Evolutionary conservation across 2,329 filamentous ascomycete species (phyloP).

Genomic region (Ophiostoma pallidulum): DNA sequence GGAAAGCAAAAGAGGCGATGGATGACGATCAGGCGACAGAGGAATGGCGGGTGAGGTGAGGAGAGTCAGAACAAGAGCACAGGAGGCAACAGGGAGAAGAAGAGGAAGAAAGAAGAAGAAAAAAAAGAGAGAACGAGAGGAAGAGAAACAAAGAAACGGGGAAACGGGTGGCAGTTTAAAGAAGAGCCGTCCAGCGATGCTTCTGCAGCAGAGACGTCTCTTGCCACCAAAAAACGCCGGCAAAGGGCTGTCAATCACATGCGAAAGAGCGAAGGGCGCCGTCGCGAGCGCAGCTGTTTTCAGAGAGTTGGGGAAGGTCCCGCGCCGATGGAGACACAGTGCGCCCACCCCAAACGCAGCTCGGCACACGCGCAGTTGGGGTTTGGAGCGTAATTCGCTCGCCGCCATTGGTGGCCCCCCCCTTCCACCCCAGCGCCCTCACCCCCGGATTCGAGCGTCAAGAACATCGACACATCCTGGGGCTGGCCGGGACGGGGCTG

Average conservation of each 20-base stretch:
- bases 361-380: conserved; percentile 2
- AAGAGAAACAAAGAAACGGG: not conserved
- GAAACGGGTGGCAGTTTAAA: not conserved
- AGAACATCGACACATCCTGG: no score
- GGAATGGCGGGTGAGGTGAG: not conserved
- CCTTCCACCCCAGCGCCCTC: no score
- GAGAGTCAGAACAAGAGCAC: conserved; percentile 18
- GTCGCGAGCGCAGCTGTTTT: not conserved
- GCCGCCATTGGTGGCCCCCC: conserved; percentile 12
- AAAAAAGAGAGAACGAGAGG: conserved; percentile 2
- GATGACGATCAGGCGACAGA: not conserved
- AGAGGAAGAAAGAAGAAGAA: not conserved
- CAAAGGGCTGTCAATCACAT: conserved; percentile 4
- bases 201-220: no score
- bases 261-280: not conserved
- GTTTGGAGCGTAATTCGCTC: conserved; percentile 11
- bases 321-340: conserved; percentile 1
- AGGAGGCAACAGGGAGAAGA: not conserved
- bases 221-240: no score
- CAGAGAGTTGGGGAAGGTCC: not conserved
- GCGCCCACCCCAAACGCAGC: not conserved
- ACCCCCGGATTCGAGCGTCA: no score
- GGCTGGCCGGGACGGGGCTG: no score
- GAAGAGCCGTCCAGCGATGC: no score
- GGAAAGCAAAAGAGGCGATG: not conserved